phyloP scores from a whole-genome alignment of 352 stramenopile species.

The Phytopythium vexans region DNA sequence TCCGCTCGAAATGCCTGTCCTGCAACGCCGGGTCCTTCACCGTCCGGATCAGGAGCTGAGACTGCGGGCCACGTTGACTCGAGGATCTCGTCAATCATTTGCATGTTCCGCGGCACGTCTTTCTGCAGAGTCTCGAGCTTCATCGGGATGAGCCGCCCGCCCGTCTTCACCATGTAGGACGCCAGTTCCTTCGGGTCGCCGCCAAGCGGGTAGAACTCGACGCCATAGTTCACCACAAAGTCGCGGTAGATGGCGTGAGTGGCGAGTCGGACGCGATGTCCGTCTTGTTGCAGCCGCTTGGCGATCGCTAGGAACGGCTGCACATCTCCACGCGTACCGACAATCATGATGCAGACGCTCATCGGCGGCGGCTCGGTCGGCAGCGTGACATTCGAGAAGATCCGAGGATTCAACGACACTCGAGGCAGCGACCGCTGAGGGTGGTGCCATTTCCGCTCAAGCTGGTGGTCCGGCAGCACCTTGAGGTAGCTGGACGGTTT shows the following conservation, averaged over 20 bases:
- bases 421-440: neutral
- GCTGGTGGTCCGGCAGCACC: conserved; percentile 3
- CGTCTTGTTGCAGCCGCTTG: conserved; percentile 74
- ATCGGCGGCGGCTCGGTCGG: conserved; percentile 17
- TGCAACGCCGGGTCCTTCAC: conserved; percentile 30
- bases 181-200: conserved; percentile 75
- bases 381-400: conserved; percentile 1
- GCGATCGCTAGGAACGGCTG: conserved; percentile 87
- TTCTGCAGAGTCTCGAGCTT: conserved; percentile 58
- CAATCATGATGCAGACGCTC: conserved; percentile 88
- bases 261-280: conserved; percentile 89
- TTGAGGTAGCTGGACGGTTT: conserved; percentile 4
- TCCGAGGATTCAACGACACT: neutral
- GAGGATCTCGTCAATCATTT: conserved; percentile 90
- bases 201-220: conserved; percentile 81
- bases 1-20: conserved; percentile 78
- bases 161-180: conserved; percentile 92
- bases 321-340: conserved; percentile 87
- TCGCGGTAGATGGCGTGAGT: conserved; percentile 87
- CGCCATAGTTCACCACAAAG: conserved; percentile 69
- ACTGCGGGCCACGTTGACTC: conserved; percentile 87
- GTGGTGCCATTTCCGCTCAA: conserved; percentile 1
- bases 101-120: conserved; percentile 80
- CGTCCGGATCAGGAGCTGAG: conserved; percentile 73
- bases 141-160: conserved; percentile 66